phyloP scores from a whole-genome alignment of 2,329 filamentous ascomycete genomes.

The Colletotrichum karsti region DNA sequence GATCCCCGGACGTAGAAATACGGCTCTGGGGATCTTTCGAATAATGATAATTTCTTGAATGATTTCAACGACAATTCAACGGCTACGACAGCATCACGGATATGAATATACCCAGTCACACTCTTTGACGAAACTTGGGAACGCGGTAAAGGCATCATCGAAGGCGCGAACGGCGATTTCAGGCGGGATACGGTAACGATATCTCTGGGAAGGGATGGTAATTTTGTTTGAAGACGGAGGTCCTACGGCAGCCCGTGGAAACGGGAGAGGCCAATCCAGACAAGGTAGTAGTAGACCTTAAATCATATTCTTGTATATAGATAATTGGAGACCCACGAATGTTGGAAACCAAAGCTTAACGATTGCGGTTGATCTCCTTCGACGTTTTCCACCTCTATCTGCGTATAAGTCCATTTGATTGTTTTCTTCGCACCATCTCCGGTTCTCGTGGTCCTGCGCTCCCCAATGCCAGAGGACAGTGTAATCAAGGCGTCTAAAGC shows the following conservation, averaged over 20 bases:
- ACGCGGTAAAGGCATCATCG: neutral
- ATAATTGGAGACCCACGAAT: neutral
- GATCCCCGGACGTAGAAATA: neutral
- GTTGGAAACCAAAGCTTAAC: too few relatives aligned
- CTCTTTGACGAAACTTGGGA: slow-evolving; percentile 1
- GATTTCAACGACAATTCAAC: slow-evolving; percentile 7
- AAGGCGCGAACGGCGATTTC: neutral
- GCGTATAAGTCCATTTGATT: too few relatives aligned
- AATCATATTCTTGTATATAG: slow-evolving; percentile 20
- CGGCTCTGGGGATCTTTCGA: neutral
- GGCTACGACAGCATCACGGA: slow-evolving; percentile 21
- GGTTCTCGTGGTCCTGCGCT: too few relatives aligned
- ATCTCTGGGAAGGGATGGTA: neutral
- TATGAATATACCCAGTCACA: slow-evolving; percentile 17
- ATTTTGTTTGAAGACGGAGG: neutral
- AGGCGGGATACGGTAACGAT: neutral
- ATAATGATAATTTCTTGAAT: neutral
- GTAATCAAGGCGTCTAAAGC: too few relatives aligned
- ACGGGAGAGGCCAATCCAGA: neutral
- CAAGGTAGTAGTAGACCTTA: slow-evolving; percentile 1
- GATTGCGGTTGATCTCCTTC: too few relatives aligned
- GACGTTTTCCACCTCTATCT: too few relatives aligned
- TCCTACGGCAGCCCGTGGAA: neutral
- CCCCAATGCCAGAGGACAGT: too few relatives aligned
- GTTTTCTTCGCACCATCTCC: too few relatives aligned